Evolutionary conservation across 306 rosid genomes (phyloP).

Genomic region (Castanospermum australe): DNA sequence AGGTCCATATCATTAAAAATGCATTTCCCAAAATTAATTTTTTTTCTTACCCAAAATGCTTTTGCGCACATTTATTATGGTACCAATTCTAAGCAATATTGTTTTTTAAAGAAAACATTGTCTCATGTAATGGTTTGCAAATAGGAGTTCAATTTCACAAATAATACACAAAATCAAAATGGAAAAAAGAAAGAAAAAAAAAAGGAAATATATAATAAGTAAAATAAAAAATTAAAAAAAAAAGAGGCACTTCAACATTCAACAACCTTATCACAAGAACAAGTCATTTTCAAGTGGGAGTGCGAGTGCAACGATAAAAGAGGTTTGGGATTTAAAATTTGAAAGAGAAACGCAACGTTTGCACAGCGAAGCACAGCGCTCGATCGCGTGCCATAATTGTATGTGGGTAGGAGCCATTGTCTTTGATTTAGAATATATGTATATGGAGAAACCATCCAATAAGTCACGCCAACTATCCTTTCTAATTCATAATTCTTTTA

Average conservation of each 20-base stretch:
- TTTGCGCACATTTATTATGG: background rate
- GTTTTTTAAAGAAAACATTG: conserved; percentile 6
- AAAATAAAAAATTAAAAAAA: background rate
- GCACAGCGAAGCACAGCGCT: conserved; percentile 7
- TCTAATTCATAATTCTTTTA: too few relatives aligned
- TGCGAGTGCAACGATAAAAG: conserved; percentile 31
- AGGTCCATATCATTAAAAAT: background rate
- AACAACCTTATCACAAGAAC: conserved; percentile 38
- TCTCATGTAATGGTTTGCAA: background rate
- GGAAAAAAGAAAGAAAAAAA: background rate
- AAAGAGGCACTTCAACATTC: background rate
- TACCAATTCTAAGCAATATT: background rate
- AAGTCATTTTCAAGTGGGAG: conserved; percentile 43
- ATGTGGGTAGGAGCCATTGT: conserved; percentile 3
- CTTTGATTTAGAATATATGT: background rate
- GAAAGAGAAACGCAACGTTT: conserved; percentile 49
- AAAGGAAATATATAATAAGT: background rate
- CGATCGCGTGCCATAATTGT: conserved; percentile 38
- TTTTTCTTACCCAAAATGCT: background rate
- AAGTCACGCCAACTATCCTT: background rate
- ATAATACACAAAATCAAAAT: background rate
- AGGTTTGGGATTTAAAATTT: conserved; percentile 33
- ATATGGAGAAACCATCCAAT: background rate
- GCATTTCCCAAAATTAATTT: background rate
- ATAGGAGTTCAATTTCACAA: conserved; percentile 2